A percentile compares a stretch with the other conserved stretches of the same genome.
phyloP scores from a whole-genome alignment of 1,284 basidiomycete genomes.

The Anthracocystis walkeri region DNA sequence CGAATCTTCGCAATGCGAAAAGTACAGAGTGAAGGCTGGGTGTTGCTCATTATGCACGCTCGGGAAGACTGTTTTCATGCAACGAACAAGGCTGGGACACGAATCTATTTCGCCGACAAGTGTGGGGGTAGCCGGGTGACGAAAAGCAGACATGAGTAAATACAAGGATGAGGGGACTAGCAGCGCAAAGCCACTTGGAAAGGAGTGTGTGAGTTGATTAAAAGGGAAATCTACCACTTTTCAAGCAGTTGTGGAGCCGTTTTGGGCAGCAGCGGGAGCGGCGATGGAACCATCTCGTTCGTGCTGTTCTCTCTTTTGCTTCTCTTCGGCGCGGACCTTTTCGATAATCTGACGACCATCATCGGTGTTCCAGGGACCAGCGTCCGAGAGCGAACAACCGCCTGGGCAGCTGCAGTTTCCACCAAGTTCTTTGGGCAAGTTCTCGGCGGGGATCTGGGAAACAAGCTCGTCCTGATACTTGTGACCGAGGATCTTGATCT shows the following conservation, averaged over 20 bases:
- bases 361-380: conserved; percentile 86
- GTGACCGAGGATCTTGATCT: conserved; percentile 71
- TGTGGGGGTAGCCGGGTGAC: neutral
- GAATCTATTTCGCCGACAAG: conserved; percentile 8
- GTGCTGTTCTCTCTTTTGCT: conserved; percentile 41
- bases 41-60: no score
- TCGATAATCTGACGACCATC: conserved; percentile 65
- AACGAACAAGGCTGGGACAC: neutral
- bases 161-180: conserved; percentile 2
- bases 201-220: neutral
- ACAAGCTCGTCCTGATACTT: conserved; percentile 60
- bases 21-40: neutral
- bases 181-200: no score
- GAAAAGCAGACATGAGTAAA: conserved; percentile 1
- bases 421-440: conserved; percentile 86
- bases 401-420: conserved; percentile 82
- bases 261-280: conserved; percentile 20
- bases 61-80: neutral
- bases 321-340: conserved; percentile 55
- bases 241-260: conserved; percentile 20
- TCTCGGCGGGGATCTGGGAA: conserved; percentile 78
- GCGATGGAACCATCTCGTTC: conserved; percentile 24
- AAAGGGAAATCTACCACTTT: neutral
- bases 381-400: conserved; percentile 89
- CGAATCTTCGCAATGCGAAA: no score